Evolutionary conservation across 495 filamentous ascomycete species (phyloP).

Genomic region (Penicillium dipodomyicola): DNA sequence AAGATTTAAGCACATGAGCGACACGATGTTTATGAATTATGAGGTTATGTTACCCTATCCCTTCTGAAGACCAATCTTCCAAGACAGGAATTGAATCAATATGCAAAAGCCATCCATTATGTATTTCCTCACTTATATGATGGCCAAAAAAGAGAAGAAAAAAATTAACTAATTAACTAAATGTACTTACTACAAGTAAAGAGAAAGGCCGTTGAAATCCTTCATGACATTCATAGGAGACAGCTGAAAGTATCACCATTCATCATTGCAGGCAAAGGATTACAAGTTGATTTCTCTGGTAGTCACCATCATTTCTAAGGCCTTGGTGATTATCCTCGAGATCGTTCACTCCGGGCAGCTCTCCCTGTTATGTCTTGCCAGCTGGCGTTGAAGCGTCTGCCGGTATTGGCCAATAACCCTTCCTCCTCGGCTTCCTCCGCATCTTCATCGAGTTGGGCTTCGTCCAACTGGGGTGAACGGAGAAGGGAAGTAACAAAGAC

Average conservation of each 20-base stretch:
- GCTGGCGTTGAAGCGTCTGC: conserved; percentile 74
- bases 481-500: conserved; percentile 73
- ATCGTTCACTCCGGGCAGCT: conserved; percentile 21
- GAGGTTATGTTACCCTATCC: background rate
- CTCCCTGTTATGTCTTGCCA: conserved; percentile 82
- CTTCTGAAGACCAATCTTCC: background rate
- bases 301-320: background rate
- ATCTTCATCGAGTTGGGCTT: conserved; percentile 78
- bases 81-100: background rate
- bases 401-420: conserved; percentile 77
- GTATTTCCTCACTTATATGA: background rate
- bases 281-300: background rate
- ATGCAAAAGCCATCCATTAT: background rate
- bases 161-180: background rate
- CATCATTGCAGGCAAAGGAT: background rate
- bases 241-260: background rate
- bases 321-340: background rate
- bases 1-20: conserved; percentile 15
- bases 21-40: conserved; percentile 1
- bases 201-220: background rate
- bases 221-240: background rate
- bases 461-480: conserved; percentile 71
- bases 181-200: background rate
- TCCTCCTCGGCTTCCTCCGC: conserved; percentile 95
- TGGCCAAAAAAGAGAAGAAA: background rate